A percentile compares a stretch with the other conserved stretches of the same genome.
Conservation (phyloP, 2,329 filamentous ascomycete genomes). For the Beauveria medogensis region DNA sequence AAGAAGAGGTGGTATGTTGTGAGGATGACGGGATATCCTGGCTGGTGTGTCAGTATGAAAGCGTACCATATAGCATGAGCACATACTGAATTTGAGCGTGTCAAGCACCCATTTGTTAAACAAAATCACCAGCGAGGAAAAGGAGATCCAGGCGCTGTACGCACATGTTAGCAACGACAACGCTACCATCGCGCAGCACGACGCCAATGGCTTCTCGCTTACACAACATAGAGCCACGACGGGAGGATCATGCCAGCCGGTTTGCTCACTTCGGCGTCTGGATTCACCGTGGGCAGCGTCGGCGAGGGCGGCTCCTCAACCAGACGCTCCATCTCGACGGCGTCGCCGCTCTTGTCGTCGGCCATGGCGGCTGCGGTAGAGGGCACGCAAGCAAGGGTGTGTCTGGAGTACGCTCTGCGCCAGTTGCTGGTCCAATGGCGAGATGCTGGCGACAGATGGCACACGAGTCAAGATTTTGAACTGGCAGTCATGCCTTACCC, state of each 20-base stretch:
- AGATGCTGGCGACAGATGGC: not conserved
- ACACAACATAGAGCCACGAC: slow-evolving; percentile 6
- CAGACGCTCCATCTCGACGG: slow-evolving; percentile 7
- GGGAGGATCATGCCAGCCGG: not conserved
- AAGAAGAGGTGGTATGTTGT: slow-evolving; percentile 95
- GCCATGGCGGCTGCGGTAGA: not conserved
- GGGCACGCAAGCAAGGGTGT: not conserved
- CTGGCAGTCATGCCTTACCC: not conserved
- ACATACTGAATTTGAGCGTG: slow-evolving; percentile 56
- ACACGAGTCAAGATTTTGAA: not conserved
- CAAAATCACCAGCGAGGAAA: slow-evolving; percentile 81
- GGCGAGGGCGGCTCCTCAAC: slow-evolving; percentile 1
- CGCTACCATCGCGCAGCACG: not conserved
- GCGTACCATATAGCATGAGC: not conserved
- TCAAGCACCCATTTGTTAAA: slow-evolving; percentile 95
- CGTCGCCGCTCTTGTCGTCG: not conserved
- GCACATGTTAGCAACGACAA: not conserved
- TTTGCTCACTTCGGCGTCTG: not conserved
- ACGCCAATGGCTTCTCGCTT: not conserved
- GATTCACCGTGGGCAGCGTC: slow-evolving; percentile 5
- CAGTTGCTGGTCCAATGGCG: not conserved
- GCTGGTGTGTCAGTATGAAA: not conserved
- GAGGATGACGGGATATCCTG: slow-evolving; percentile 69
- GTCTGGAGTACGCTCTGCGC: not conserved
- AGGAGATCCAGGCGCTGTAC: slow-evolving; percentile 60